Evolutionary conservation across 345 rosid genomes (phyloP), one percentile per base, ranked within the genome.

Genomic region (Cardiospermum halicacabum): DNA sequence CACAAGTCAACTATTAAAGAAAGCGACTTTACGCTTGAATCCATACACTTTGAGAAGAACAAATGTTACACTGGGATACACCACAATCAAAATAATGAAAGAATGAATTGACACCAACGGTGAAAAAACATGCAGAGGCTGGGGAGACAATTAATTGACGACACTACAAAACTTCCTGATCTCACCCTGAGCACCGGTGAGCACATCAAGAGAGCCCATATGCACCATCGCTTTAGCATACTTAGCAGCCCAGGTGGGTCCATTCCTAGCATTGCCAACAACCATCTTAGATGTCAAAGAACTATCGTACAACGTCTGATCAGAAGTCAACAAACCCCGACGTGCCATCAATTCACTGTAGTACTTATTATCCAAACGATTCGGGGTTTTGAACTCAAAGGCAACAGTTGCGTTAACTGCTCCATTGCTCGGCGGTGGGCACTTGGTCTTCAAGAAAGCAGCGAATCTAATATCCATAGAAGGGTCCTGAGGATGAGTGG

Each of bases 311-410:
- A 84, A 43, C 2, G 78, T 74, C 62, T 79, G 75, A 49, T 81
- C 83, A 0, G 86, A 75, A 13, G 75, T 57, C 55, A 84, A 62
- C 15, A 84, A 10, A 4, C 84, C 86, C 0, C 81, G 71, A n/a
- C 37, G 36, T 4, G 37, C 45, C 51, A 0, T 61, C 75, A 79
- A 47, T 2, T 69, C 78, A 3, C 13, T 2, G 68, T 75, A 79
- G 74, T 79, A 84, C 70, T 31, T 65, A 57, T 75, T 81, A 53
- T 84, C 86, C 12, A 75, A 39, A 1, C 66, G 58, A 25, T 47
- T 18, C 0, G 78, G 81, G 0, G 81, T 79, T 7, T n/a, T 53
- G 32, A 37, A 9, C 5, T 79, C 81, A 0, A 79, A 66, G 0
- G 55, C 39, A 64, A 71, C 79, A 0, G 64, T 60, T 36, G 67